Conservation (phyloP, 139 green algal genomes). For the Micractinium sp. region DNA sequence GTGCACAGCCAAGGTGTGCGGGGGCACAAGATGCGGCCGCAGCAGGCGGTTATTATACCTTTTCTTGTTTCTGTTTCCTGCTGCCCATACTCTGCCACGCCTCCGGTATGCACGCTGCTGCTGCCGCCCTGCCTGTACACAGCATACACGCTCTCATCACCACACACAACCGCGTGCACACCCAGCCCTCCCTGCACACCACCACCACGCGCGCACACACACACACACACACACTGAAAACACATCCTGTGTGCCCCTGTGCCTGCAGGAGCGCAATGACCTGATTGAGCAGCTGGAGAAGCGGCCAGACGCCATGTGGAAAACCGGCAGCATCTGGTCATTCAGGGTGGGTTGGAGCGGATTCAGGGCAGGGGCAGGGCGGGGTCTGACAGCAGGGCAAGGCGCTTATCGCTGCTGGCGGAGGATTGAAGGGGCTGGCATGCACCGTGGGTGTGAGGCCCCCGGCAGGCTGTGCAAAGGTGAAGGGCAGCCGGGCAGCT, state of each 20-base stretch:
- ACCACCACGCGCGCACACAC: too few species aligned
- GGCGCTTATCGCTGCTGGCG: background rate
- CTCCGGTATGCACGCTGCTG: background rate
- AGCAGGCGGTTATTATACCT: background rate
- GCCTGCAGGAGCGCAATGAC: conserved; percentile 64
- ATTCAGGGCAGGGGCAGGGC: background rate
- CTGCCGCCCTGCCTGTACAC: background rate
- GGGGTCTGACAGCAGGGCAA: background rate
- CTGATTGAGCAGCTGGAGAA: conserved; percentile 73
- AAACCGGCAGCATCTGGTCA: conserved; percentile 66
- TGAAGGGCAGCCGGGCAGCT: too few species aligned
- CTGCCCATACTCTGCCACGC: background rate
- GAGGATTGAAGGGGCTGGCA: background rate
- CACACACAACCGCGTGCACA: too few species aligned
- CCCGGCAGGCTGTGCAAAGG: too few species aligned
- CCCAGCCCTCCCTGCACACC: too few species aligned
- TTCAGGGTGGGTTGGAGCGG: conserved; percentile 57
- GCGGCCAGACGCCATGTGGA: conserved; percentile 76
- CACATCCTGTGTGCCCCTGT: background rate
- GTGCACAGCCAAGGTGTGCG: too few species aligned
- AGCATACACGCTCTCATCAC: too few species aligned
- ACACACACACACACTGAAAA: too few species aligned
- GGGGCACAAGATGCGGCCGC: background rate
- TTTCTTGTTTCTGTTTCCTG: background rate
- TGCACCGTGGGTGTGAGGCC: too few species aligned